Evolutionary conservation across 352 stramenopile species (phyloP), one percentile per base, ranked within the genome.

Genomic region (Phytophthora sp.): DNA sequence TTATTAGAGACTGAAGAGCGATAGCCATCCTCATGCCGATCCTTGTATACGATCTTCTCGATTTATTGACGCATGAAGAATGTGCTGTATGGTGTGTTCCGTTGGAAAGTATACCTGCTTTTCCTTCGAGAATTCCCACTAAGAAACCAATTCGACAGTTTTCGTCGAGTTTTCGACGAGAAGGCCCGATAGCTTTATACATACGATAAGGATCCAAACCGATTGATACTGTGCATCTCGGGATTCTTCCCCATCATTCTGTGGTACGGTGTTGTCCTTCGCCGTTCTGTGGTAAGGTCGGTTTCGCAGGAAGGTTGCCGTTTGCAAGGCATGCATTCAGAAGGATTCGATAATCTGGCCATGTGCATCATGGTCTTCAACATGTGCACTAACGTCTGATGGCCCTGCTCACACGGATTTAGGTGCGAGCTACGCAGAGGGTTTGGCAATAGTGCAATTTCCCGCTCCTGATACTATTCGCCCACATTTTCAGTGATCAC

Each of bases 341-440:
- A 51, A 50, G n/a, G 52, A 30, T 27, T 31, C 41, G 52, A 26
- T 1, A 50, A n/a, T 13, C 26, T 38, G 9, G 31, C 23, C 24
- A 23, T 41, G 11, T 49, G 13, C 30, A 55, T n/a, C 23, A 57
- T 51, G 0, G 45, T 41, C 26, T 53, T 65, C 15, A 55, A 26
- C 55, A 39, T 63, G 30, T 54, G 42, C 2, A 47, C 42, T 1
- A 62, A 8, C 2, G 41, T 62, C 16, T 62, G 54, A 13, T n/a
- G 54, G 0, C n/a, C 13, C 3, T 30, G 1, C 21, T 63, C 55
- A 3, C 55, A 47, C 1, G 30, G 42, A 5, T 55, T 63, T 0
- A 63, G 15, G 23, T 63, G 55, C 8, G 55, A 63, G 31, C 55
- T 63, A 2, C 16, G 13, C 2, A 42, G 42, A 15, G 55, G 55